Percentiles rank a stretch among this genome's conserved stretches.
Conservation (phyloP, 2,329 filamentous ascomycete species). For the Diplodia sapinea region DNA sequence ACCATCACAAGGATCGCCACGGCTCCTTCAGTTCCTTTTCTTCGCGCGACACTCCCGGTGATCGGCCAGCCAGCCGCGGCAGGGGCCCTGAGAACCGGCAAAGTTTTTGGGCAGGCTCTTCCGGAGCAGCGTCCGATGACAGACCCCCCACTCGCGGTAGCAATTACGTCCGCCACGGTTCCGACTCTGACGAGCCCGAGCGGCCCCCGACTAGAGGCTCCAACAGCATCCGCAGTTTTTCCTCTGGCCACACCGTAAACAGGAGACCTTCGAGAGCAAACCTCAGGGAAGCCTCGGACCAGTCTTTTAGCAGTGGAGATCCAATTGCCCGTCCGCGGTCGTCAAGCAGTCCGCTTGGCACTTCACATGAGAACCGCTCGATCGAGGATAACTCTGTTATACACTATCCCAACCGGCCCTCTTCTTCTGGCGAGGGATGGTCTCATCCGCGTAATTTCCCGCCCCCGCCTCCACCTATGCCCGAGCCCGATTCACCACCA, state of each 20-base stretch:
- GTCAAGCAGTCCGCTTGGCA: constrained; percentile 29
- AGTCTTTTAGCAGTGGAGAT: constrained; percentile 39
- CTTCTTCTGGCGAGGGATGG: constrained; percentile 46
- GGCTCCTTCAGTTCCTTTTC: constrained; percentile 11
- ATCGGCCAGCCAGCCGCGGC: constrained; percentile 23
- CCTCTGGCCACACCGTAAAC: constrained; percentile 8
- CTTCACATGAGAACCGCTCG: constrained; percentile 36
- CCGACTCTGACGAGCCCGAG: constrained; percentile 10
- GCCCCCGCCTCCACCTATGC: constrained; percentile 48
- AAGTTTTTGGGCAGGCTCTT: constrained; percentile 28
- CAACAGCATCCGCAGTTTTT: constrained; percentile 42
- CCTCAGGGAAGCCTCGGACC: constrained; percentile 36
- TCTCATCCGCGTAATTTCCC: constrained; percentile 44
- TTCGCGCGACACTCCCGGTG: constrained; percentile 10
- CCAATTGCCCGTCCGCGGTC: constrained; percentile 39
- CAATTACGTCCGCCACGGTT: constrained; percentile 9
- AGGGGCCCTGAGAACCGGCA: constrained; percentile 21
- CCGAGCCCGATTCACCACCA: constrained; percentile 39
- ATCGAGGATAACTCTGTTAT: constrained; percentile 43
- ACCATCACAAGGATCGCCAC: constrained; percentile 25
- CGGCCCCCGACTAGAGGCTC: constrained; percentile 34
- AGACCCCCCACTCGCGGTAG: constrained; percentile 21
- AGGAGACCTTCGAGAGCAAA: constrained; percentile 19
- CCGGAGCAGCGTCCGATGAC: constrained; percentile 41
- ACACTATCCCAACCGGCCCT: constrained; percentile 45